Evolutionary conservation across 148 eudicot species (phyloP), one percentile per base, ranked within the genome.

Genomic region (Mesembryanthemum crystallinum): DNA sequence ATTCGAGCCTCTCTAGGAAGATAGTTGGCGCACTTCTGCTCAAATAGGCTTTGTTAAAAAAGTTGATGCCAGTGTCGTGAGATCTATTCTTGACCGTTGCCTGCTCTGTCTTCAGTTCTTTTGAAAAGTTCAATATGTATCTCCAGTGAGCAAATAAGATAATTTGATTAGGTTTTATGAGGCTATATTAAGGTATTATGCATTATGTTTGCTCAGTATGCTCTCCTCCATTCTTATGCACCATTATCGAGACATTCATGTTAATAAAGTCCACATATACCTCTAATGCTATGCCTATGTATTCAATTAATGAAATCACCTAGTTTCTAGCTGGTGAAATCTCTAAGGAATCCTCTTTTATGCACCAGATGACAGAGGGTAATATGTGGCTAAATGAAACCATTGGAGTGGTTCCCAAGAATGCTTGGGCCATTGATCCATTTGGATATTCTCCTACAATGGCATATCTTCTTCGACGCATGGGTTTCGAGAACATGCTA

Each of bases 401-500:
- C 73, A 80, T 96, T 59, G 99, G 99, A 27, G 89, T 96, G 75
- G 75, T 91, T 78, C 99, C 99, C 9, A 92, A 83, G 82, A 96
- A 96, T 84, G 90, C 99, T 57, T 96, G 99, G 99, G 89, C 99
- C 58, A 96, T 96, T 28, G 99, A 96, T 88, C 99, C 99, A 9
- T 96, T 96, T 84, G 99, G 99, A 64, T 92, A 96, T 85, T 96
- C 99, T 79, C 78, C 99, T 64, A 92, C 99, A 69, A 96, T 96
- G 99, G 98, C 99, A 23, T 96, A 96, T 88, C 97, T 95, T 84
- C 91, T 96, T 45, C 91, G 99, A 59, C 94, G 99, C 59, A 96
- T 96, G 99, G 99, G 99, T 66, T 96, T 96, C 73, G 97, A 96
- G 85, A 96, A 96, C 88, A 96, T 96, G 99, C 90, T 96, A 76